These are phyloP conservation scores for Ceratocystis eucalypticola DNA, from an alignment of 2,329 filamentous ascomycete species.

Conservation along the genomic window DNA sequence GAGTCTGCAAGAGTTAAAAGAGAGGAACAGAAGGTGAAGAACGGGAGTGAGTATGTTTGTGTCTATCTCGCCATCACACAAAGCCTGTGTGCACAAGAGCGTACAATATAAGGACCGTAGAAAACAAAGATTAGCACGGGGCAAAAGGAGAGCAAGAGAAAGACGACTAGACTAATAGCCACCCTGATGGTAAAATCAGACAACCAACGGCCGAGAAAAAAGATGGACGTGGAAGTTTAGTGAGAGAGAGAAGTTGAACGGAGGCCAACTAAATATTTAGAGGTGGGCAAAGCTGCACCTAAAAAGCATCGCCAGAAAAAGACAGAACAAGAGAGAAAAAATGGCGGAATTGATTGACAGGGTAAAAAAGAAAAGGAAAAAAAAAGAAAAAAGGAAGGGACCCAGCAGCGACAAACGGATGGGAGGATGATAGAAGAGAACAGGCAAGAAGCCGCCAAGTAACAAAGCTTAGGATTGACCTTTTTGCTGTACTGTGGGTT, in stretches of 20 bases:
- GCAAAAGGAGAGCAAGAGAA: neutral
- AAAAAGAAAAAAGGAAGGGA: neutral
- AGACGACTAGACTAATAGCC: neutral
- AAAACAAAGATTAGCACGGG: conserved; percentile 1
- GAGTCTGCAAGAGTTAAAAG: too few species aligned
- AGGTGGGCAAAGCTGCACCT: conserved; percentile 14
- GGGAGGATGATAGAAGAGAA: neutral
- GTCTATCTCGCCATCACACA: too few species aligned
- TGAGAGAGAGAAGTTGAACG: conserved; percentile 2
- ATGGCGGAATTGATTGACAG: neutral
- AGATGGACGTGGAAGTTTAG: neutral
- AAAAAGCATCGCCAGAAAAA: conserved; percentile 14
- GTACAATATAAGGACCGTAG: conserved; percentile 9
- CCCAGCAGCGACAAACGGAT: neutral
- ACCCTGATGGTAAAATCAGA: neutral
- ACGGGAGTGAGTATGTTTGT: neutral
- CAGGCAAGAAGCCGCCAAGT: neutral
- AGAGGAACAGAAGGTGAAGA: neutral
- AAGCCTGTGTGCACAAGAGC: neutral
- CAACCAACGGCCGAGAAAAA: neutral
- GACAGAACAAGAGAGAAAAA: neutral
- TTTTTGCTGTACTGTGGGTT: neutral
- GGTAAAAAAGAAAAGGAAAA: neutral
- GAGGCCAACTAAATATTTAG: conserved; percentile 9
- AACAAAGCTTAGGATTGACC: neutral